A percentile compares a stretch with the other conserved stretches of the same genome.
Conservation (phyloP, 371 early-diverging fungal species). For the Mucor circinelloides region DNA sequence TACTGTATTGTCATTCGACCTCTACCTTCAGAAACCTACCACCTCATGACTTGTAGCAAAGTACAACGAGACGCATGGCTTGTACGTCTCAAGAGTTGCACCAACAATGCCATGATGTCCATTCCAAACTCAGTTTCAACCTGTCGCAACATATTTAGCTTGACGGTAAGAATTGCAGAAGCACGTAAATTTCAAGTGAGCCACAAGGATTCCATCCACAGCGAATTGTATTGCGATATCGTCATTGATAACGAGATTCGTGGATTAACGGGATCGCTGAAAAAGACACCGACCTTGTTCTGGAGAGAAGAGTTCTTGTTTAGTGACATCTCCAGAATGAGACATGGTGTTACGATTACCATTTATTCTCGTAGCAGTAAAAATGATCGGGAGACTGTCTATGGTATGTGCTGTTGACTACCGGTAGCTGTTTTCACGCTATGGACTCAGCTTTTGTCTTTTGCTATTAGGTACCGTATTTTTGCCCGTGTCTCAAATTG, state of each 20-base stretch:
- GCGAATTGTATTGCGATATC: conserved; percentile 49
- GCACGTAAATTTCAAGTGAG: conserved; percentile 43
- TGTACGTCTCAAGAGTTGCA: conserved; percentile 48
- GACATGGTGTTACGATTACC: conserved; percentile 49
- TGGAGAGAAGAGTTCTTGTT: conserved; percentile 55
- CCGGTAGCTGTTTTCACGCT: too few relatives aligned
- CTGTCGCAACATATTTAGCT: conserved; percentile 15
- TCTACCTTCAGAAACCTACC: conserved; percentile 45
- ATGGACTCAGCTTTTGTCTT: too few relatives aligned
- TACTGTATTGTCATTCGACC: conserved; percentile 59
- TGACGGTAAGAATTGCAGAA: conserved; percentile 56
- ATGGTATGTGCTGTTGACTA: too few relatives aligned
- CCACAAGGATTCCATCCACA: conserved; percentile 23
- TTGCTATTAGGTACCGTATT: conserved; percentile 13
- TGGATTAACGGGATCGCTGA: conserved; percentile 47
- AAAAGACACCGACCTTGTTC: conserved; percentile 36
- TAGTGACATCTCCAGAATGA: conserved; percentile 48
- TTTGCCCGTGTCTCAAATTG: conserved; percentile 30
- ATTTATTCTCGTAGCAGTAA: conserved; percentile 45
- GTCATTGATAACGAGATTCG: conserved; percentile 57
- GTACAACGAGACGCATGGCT: conserved; percentile 60
- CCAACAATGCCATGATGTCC: conserved; percentile 23
- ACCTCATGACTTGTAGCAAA: conserved; percentile 49
- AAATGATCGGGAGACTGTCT: conserved; percentile 33
- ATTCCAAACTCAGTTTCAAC: not conserved